Base-by-base conservation (phyloP, 805 yeast species). In the Blastobotrys robertii region DNA sequence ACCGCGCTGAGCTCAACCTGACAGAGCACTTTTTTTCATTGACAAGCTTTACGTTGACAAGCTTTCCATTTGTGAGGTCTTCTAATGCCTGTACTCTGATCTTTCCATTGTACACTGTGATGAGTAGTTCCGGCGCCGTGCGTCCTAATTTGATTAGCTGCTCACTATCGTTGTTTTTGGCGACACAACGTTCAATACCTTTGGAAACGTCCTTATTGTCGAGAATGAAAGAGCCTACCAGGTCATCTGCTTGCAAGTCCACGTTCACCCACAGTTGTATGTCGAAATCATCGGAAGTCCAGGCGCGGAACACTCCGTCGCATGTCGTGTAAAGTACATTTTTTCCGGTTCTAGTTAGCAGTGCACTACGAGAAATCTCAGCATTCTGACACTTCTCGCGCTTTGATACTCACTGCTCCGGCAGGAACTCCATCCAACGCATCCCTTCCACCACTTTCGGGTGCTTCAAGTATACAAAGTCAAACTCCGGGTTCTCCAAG, bases 381-480 rank as follows among this genome's bases (percentile, higher is more conserved):
- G 38, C 43, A 40, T 30, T 34, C 32, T 12, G 35, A 30, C 14
- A 13, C 13, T n/a, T 15, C 15, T 4, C 25, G 25, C 4, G 25
- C 6, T 4, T 19, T 19, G 4, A 19, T 19, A 19, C 25, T 19
- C 25, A 19, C 25, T 19, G 25, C 25, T 19, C 25, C 6, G 25
- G 25, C 25, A 19, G 6, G 6, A 19, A 19, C 25, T 19, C 88
- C 90, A 82, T 43, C 79, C 66, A 32, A 80, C 57, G 25, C 25
- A 19, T 19, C 30, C 67, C 65, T 0, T 77, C 68, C 0, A 87
- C 76, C 42, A 69, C 69, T 1, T 69, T 55, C 1, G 80, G 77
- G 55, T 84, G 94, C n/a, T 75, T 70, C 15, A 86, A 62, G 52
- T 82, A 79, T 0, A 76, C 64, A 48, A 85, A 64, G 52, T 82